Conservation (phyloP, 345 rosid species). For the Citrus maxima region DNA sequence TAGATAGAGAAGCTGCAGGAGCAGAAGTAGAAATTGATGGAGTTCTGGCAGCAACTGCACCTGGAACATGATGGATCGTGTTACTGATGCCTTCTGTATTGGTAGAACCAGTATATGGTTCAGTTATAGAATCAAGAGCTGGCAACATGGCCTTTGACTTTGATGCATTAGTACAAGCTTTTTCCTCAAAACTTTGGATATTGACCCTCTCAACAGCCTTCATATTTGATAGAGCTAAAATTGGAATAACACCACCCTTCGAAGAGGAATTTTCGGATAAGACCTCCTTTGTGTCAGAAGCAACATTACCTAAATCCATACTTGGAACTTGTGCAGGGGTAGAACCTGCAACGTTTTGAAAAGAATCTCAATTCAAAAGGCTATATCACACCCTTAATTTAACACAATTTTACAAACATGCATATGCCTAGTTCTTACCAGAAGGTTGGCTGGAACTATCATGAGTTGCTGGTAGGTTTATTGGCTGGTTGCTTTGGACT, state of each 20-base stretch:
- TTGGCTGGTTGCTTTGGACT: slow-evolving; percentile 15
- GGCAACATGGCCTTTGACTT: slow-evolving; percentile 16
- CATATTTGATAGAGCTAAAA: slow-evolving; percentile 25
- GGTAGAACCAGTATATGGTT: slow-evolving; percentile 15
- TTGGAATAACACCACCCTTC: slow-evolving; percentile 30
- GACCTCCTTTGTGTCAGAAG: slow-evolving; percentile 63
- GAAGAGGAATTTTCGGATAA: slow-evolving; percentile 53
- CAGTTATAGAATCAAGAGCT: slow-evolving; percentile 13
- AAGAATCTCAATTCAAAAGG: slow-evolving; percentile 7
- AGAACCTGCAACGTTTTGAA: slow-evolving; percentile 34
- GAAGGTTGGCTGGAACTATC: slow-evolving; percentile 12
- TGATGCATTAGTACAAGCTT: slow-evolving; percentile 17
- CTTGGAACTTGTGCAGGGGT: slow-evolving; percentile 42
- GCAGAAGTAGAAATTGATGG: slow-evolving; percentile 27
- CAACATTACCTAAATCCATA: slow-evolving; percentile 50
- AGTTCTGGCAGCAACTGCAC: slow-evolving; percentile 19
- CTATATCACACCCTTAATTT: neutral
- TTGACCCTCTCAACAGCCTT: slow-evolving; percentile 25
- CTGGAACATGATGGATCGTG: slow-evolving; percentile 5
- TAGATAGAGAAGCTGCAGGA: slow-evolving; percentile 17
- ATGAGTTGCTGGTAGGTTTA: slow-evolving; percentile 12
- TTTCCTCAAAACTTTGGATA: slow-evolving; percentile 28
- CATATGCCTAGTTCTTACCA: slow-evolving; percentile 24
- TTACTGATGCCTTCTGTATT: slow-evolving; percentile 15
- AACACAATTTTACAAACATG: neutral